Percentiles rank a stretch among this genome's conserved stretches.
These are phyloP conservation scores for Parsonsia alboflavescens DNA, from an alignment of 257 asterid genomes.

Conservation along the genomic window DNA sequence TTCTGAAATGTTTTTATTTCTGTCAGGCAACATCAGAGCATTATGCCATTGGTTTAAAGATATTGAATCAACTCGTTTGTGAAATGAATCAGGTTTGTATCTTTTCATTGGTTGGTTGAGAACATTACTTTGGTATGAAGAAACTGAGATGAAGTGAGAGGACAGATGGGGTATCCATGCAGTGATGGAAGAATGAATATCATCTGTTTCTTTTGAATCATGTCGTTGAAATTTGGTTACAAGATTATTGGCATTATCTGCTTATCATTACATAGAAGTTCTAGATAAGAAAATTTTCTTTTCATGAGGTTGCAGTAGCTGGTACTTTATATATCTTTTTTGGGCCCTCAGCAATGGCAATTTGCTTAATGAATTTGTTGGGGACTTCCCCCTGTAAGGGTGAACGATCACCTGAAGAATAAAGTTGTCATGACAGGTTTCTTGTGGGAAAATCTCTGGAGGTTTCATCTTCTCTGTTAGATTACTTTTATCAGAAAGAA, in stretches of 20 bases:
- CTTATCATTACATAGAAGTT: not conserved
- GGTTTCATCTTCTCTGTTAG: not conserved
- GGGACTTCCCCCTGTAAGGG: not conserved
- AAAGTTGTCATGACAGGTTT: not conserved
- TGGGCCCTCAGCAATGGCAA: not conserved
- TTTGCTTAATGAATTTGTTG: not conserved
- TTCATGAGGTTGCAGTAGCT: not conserved
- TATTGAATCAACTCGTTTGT: slow-evolving; percentile 87
- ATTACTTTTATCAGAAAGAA: not conserved
- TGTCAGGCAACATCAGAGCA: slow-evolving; percentile 84
- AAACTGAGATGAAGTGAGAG: not conserved
- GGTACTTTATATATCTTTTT: not conserved
- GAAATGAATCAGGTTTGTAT: slow-evolving; percentile 93
- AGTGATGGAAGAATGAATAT: not conserved
- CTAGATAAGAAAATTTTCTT: not conserved
- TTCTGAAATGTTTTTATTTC: slow-evolving; percentile 27
- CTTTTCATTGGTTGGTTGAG: slow-evolving; percentile 8
- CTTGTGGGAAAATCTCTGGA: not conserved
- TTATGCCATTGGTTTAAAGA: slow-evolving; percentile 87
- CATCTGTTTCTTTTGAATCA: not conserved
- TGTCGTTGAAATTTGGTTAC: not conserved
- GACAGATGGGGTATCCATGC: not conserved
- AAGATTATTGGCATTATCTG: not conserved
- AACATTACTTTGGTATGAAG: not conserved
- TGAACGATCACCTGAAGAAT: not conserved